Percentiles rank a stretch among this genome's conserved stretches.
Conservation (phyloP, 345 rosid genomes). For the Eutrema japonicum region DNA sequence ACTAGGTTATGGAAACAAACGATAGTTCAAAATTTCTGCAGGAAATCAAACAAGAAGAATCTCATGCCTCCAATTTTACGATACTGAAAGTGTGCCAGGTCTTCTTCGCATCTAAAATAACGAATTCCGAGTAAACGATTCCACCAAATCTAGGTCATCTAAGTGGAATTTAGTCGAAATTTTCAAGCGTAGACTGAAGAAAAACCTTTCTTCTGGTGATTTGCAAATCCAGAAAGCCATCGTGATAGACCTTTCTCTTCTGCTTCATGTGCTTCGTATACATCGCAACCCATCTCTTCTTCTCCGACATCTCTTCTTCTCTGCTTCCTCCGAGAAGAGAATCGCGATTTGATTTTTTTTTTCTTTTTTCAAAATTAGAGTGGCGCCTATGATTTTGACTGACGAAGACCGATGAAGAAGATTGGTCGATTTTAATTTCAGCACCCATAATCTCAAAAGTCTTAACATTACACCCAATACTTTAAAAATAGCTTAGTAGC, state of each 20-base stretch:
- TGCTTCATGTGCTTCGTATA: conserved; percentile 85
- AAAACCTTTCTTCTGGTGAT: conserved; percentile 60
- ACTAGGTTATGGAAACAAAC: too few species aligned
- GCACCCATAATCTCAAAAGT: background rate
- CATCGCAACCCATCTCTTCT: conserved; percentile 73
- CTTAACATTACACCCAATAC: conserved; percentile 18
- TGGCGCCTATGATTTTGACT: background rate
- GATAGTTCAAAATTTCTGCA: too few species aligned
- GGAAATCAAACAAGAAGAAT: background rate
- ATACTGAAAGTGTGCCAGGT: background rate
- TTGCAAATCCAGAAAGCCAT: conserved; percentile 69
- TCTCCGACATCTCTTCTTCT: conserved; percentile 46
- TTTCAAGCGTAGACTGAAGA: background rate
- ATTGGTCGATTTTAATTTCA: background rate
- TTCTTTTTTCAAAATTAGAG: background rate
- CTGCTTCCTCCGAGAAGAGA: background rate
- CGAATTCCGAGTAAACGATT: background rate
- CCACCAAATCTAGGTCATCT: background rate
- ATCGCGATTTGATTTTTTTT: background rate
- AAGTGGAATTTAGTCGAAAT: background rate
- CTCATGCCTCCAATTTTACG: background rate
- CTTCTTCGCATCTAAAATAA: background rate
- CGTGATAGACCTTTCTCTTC: conserved; percentile 80
- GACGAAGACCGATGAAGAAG: background rate
- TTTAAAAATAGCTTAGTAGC: background rate